Conservation (phyloP, 257 asterid genomes). For the Henckelia pumila region DNA sequence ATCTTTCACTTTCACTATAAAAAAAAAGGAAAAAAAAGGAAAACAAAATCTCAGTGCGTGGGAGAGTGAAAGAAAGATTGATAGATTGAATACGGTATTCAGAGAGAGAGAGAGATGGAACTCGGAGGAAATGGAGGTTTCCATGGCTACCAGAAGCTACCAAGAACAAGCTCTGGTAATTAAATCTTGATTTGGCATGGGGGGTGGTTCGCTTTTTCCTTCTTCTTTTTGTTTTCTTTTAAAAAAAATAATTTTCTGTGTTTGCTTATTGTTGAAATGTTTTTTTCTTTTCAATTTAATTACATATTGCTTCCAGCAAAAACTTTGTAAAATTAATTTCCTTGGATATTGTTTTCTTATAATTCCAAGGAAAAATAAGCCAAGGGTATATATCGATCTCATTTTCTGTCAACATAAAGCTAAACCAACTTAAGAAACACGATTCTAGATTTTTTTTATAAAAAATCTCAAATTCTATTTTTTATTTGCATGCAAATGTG, state of each 20-base stretch:
- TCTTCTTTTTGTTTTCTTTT: background rate
- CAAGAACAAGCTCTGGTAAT: conserved; percentile 43
- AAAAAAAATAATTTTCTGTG: background rate
- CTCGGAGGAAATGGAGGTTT: conserved; percentile 52
- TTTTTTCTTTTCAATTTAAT: too few species aligned
- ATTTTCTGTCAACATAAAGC: background rate
- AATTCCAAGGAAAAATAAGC: background rate
- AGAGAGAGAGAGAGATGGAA: conserved; percentile 38
- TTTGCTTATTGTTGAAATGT: background rate
- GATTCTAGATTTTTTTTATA: too few species aligned
- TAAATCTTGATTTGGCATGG: conserved; percentile 10
- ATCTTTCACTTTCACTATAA: conserved; percentile 19
- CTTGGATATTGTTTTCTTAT: background rate
- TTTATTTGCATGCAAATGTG: background rate
- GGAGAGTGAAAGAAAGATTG: background rate
- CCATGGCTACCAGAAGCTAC: conserved; percentile 60
- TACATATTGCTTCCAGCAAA: too few species aligned
- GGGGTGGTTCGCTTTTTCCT: conserved; percentile 12
- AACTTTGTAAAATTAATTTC: background rate
- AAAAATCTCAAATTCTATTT: background rate
- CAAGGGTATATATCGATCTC: background rate
- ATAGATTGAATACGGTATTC: too few species aligned
- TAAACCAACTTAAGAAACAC: background rate
- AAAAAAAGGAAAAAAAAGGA: background rate
- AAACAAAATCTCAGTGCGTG: background rate